Evolutionary conservation across 2,329 filamentous ascomycete species (phyloP).

Genomic region (Simplicillium aogashimaense): DNA sequence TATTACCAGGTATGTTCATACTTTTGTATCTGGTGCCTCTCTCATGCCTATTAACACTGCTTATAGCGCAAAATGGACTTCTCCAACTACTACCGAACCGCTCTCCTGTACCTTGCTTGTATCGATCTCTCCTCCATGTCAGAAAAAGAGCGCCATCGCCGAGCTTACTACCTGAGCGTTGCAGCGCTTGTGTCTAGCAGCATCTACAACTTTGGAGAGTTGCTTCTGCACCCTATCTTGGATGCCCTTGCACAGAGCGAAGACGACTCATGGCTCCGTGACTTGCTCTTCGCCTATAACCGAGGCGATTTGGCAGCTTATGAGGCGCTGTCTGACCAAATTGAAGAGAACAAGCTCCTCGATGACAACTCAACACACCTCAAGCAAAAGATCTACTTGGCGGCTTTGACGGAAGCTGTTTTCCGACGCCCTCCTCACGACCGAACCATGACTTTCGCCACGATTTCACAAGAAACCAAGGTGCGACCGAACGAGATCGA

Average conservation of each 20-base stretch:
- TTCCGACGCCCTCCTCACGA: conserved; percentile 94
- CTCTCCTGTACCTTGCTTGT: conserved; percentile 93
- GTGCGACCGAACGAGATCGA: conserved; percentile 88
- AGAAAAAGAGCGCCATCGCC: conserved; percentile 63
- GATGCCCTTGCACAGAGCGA: conserved; percentile 64
- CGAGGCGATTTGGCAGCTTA: conserved; percentile 84
- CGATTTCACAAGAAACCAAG: conserved; percentile 87
- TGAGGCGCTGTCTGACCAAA: conserved; percentile 71
- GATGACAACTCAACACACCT: conserved; percentile 73
- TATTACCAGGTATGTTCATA: conserved; percentile 64
- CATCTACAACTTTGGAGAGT: conserved; percentile 99
- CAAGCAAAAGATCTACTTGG: conserved; percentile 96
- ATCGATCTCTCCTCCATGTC: conserved; percentile 73
- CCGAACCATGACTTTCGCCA: conserved; percentile 83
- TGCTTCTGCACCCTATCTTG: conserved; percentile 94
- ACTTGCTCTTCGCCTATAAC: conserved; percentile 97
- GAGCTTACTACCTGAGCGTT: conserved; percentile 87
- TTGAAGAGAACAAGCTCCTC: conserved; percentile 71
- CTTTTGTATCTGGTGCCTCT: neutral
- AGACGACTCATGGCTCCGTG: conserved; percentile 77
- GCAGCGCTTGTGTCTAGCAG: conserved; percentile 86
- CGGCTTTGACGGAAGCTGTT: conserved; percentile 88
- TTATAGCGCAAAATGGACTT: conserved; percentile 69
- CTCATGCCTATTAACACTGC: conserved; percentile 1
- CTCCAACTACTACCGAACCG: conserved; percentile 93